A percentile compares a stretch with the other conserved stretches of the same genome.
Conservation (phyloP, 108 stramenopile species). For the Skeletonema menzelii region DNA sequence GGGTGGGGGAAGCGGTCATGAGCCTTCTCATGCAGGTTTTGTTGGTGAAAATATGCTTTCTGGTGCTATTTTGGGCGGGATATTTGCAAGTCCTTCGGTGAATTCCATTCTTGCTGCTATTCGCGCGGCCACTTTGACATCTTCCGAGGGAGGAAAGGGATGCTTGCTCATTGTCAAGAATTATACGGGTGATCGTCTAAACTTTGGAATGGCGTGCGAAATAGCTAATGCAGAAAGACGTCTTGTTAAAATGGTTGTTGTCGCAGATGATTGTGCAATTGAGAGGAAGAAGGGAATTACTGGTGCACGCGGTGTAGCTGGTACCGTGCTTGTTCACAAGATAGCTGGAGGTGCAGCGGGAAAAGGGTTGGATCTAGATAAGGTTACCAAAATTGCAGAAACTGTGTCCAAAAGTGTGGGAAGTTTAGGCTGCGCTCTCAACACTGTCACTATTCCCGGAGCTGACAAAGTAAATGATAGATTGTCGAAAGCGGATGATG, state of each 20-base stretch:
- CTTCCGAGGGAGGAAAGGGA: slow-evolving; percentile 48
- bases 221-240: slow-evolving; percentile 75
- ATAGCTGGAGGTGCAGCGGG: slow-evolving; percentile 89
- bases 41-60: slow-evolving; percentile 93
- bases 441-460: slow-evolving; percentile 93
- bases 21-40: slow-evolving; percentile 96
- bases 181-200: slow-evolving; percentile 98
- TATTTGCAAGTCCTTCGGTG: slow-evolving; percentile 95
- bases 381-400: slow-evolving; percentile 70
- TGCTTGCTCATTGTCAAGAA: slow-evolving; percentile 97
- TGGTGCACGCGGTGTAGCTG: slow-evolving; percentile 95
- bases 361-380: slow-evolving; percentile 59
- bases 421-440: slow-evolving; percentile 91
- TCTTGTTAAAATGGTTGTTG: slow-evolving; percentile 82
- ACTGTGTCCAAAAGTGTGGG: slow-evolving; percentile 63
- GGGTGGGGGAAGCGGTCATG: slow-evolving; percentile 98
- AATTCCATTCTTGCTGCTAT: slow-evolving; percentile 89
- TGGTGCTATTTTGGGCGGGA: slow-evolving; percentile 95
- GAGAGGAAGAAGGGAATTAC: slow-evolving; percentile 90
- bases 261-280: slow-evolving; percentile 97
- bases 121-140: slow-evolving; percentile 69
- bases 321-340: slow-evolving; percentile 96
- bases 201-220: slow-evolving; percentile 98
- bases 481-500: slow-evolving; percentile 50
- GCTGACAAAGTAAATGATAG: slow-evolving; percentile 70